Base-by-base conservation (phyloP, 805 yeast genomes). In the Spencermartinsiella europaea region DNA sequence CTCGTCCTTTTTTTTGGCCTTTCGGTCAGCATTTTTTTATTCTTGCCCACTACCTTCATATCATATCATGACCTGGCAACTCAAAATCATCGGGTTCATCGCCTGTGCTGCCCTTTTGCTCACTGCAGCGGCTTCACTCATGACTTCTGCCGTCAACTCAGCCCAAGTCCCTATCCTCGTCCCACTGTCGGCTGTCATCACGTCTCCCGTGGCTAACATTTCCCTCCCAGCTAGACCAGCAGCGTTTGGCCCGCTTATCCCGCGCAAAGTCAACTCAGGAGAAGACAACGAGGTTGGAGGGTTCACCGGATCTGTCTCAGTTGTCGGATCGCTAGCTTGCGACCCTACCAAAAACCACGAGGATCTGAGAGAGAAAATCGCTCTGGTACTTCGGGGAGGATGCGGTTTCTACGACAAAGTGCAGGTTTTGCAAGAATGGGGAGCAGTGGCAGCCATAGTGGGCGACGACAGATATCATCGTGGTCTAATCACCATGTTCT, bases 351-450 rank as follows among this genome's bases (percentile, higher is more conserved):
- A 46, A 5, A 52, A 49, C 20, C 40, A 42, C 25, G 56, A 58
- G 40, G 59, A 58, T 34, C 43, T 65, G 39, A 47, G 58, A 7
- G 59, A 48, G 36, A 50, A 58, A 36, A 57, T 69, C 38, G 72
- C 68, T 3, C 55, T 71, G 35, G 72, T 70, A 15, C 42, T 46
- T 34, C 59, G 81, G n/a, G 83, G 83, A 4, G 72, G 67, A 3
- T 79, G 83, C 62, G 70, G 79, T 19, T 76, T 80, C 56, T 77
- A 73, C 40, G 69, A 69, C 14, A 80, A 80, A 54, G 74, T 79
- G 15, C 55, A 65, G 34, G 68, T 70, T 46, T 55, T 80, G 42
- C 66, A 77, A 47, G 57, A 59, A 1, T 63, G 60, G 47, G 74
- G 75, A 12, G 83, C 83, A 0, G 58, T 50, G 12, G 77, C 78